Evolutionary conservation across 805 yeast species (phyloP).

Genomic region (Starmerella floricola): DNA sequence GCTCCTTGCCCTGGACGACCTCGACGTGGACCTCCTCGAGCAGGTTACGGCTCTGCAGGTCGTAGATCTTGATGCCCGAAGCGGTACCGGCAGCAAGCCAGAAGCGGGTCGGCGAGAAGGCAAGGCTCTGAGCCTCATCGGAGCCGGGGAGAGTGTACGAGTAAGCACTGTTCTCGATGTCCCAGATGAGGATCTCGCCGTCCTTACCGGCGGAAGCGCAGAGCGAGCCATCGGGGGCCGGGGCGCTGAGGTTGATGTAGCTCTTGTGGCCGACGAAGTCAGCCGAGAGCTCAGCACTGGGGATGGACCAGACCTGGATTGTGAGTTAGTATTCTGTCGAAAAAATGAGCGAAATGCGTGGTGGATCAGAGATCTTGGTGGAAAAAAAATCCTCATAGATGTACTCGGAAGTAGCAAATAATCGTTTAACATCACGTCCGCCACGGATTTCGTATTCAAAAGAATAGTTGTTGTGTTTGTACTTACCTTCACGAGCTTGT

Average conservation of each 20-base stretch:
- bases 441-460: slow-evolving; percentile 13
- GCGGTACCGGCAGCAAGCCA: slow-evolving; percentile 99
- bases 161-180: slow-evolving; percentile 71
- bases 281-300: slow-evolving; percentile 73
- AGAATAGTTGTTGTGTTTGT: slow-evolving; percentile 13
- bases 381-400: slow-evolving; percentile 76
- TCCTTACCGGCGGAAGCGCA: slow-evolving; percentile 99
- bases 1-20: slow-evolving; percentile 74
- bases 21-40: slow-evolving; percentile 88
- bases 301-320: slow-evolving; percentile 82
- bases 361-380: slow-evolving; percentile 98
- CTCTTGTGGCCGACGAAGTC: slow-evolving; percentile 99
- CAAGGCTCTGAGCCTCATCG: slow-evolving; percentile 94
- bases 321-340: slow-evolving; percentile 23
- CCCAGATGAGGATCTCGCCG: slow-evolving; percentile 98
- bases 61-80: slow-evolving; percentile 94
- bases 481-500: slow-evolving; percentile 98
- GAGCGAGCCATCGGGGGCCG: slow-evolving; percentile 99
- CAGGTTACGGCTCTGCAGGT: slow-evolving; percentile 95
- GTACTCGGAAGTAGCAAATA: slow-evolving; percentile 97
- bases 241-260: slow-evolving; percentile 91
- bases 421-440: slow-evolving; percentile 60
- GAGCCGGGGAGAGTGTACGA: slow-evolving; percentile 90
- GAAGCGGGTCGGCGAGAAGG: slow-evolving; percentile 99
- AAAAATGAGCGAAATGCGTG: slow-evolving; percentile 1